Conservation (phyloP, 768 basidiomycete species). For the Serpula lacrymans region DNA sequence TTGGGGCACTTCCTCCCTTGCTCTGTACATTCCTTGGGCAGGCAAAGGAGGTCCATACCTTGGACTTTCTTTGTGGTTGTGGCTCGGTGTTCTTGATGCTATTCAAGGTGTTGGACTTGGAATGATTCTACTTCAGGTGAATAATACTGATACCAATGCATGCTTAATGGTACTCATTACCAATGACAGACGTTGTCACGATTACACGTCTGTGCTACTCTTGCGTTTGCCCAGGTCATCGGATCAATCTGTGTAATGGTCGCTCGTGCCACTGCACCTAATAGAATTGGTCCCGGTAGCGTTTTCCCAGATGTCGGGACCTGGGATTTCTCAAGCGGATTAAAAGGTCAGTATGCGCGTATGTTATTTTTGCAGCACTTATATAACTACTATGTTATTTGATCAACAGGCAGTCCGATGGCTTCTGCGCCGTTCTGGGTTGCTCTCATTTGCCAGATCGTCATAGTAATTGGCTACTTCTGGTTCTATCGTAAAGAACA, state of each 20-base stretch:
- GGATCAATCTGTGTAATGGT: constrained; percentile 91
- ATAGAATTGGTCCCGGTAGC: constrained; percentile 81
- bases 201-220: constrained; percentile 89
- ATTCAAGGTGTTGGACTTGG: constrained; percentile 93
- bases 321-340: constrained; percentile 80
- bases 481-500: constrained; percentile 98
- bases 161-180: constrained; percentile 6
- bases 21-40: constrained; percentile 92
- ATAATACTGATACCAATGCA: constrained; percentile 1
- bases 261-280: constrained; percentile 87
- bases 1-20: constrained; percentile 94
- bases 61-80: constrained; percentile 87
- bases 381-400: constrained; percentile 9
- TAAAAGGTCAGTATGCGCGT: constrained; percentile 40
- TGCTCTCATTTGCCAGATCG: constrained; percentile 70
- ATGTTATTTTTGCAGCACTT: background rate
- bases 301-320: constrained; percentile 92
- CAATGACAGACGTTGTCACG: constrained; percentile 73
- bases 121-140: constrained; percentile 77
- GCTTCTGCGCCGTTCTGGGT: constrained; percentile 87
- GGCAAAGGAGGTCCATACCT: constrained; percentile 83
- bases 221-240: constrained; percentile 87
- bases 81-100: constrained; percentile 93
- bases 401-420: constrained; percentile 64
- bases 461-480: constrained; percentile 91